A percentile compares a stretch with the other conserved stretches of the same genome.
These are phyloP conservation scores for Zygosaccharomyces rouxii DNA, from an alignment of 805 yeast species.

Conservation along the genomic window DNA sequence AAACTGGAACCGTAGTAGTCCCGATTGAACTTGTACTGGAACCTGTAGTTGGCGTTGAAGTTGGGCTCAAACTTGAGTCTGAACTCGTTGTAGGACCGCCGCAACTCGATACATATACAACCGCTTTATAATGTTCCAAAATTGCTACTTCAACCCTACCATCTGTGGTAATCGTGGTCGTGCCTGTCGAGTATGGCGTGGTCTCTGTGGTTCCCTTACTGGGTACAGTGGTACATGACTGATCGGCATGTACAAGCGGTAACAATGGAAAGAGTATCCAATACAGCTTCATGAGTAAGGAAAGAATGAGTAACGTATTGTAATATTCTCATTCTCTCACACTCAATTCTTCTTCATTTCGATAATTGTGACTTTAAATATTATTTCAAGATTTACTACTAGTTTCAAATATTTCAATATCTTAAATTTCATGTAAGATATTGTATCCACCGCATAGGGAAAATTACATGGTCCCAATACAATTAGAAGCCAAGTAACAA, in stretches of 20 bases:
- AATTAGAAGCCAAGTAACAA: neutral
- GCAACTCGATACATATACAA: slow-evolving; percentile 26
- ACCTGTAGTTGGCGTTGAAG: neutral
- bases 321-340: neutral
- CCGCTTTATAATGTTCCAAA: slow-evolving; percentile 23
- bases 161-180: slow-evolving; percentile 16
- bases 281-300: neutral
- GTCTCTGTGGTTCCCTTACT: slow-evolving; percentile 20
- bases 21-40: neutral
- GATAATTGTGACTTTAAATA: neutral
- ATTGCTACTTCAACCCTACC: slow-evolving; percentile 21
- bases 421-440: neutral
- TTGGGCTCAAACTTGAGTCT: neutral
- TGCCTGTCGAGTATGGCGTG: slow-evolving; percentile 24
- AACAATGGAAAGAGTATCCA: neutral
- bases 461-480: neutral
- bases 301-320: neutral
- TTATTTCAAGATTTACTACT: neutral
- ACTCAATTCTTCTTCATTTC: too few relatives aligned
- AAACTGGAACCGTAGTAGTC: neutral
- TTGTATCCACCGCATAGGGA: neutral
- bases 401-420: neutral
- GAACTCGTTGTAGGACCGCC: slow-evolving; percentile 5
- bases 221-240: slow-evolving; percentile 23
- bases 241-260: neutral